Conservation (phyloP, 768 basidiomycete genomes). For the Suillus luteus region DNA sequence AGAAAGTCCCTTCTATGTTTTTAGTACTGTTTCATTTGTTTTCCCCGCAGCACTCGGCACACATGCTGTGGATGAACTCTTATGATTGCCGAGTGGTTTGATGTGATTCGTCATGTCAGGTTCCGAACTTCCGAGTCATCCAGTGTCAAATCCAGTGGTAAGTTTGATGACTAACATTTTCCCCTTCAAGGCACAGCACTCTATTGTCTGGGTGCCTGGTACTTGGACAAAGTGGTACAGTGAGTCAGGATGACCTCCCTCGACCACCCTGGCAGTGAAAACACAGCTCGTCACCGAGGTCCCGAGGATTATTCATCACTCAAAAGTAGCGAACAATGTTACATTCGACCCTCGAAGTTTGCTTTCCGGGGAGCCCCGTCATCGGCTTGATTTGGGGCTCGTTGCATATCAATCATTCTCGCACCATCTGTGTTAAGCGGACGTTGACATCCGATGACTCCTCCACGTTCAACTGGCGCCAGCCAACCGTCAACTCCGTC, state of each 20-base stretch:
- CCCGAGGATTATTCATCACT: slow-evolving; percentile 12
- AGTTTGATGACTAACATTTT: slow-evolving; percentile 4
- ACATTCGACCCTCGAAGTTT: not conserved
- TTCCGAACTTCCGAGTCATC: slow-evolving; percentile 5
- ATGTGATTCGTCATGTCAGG: not conserved
- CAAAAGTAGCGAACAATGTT: not conserved
- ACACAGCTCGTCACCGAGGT: slow-evolving; percentile 12
- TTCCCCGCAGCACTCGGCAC: slow-evolving; percentile 1
- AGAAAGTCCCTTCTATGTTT: not conserved
- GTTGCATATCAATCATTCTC: not conserved
- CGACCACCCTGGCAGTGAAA: not conserved
- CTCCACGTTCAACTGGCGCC: not conserved
- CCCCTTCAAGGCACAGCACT: slow-evolving; percentile 2
- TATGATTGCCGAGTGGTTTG: slow-evolving; percentile 3
- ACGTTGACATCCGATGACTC: not conserved
- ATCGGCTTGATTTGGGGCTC: not conserved
- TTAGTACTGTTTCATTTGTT: not conserved
- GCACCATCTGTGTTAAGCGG: not conserved
- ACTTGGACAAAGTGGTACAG: not conserved
- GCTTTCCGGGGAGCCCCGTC: not conserved
- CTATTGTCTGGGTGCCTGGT: not conserved
- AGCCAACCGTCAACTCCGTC: not conserved
- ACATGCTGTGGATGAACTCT: not conserved
- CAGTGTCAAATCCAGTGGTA: slow-evolving; percentile 2
- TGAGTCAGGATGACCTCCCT: not conserved